Conservation (phyloP, 2,329 filamentous ascomycete genomes). For the Thelonectria rubi region DNA sequence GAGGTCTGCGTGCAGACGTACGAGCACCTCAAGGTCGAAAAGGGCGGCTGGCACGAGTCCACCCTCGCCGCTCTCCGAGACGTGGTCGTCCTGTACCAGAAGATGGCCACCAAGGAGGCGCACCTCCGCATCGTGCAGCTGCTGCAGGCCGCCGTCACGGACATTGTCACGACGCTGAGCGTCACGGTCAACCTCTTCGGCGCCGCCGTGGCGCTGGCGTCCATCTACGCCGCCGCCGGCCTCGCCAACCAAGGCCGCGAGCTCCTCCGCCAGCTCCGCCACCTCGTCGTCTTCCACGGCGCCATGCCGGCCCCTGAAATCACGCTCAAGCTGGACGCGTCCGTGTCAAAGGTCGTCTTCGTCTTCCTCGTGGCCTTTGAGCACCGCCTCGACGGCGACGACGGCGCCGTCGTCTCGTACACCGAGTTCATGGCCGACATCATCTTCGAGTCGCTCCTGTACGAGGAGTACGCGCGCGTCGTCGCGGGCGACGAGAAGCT, state of each 20-base stretch:
- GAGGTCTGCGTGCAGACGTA: conserved; percentile 52
- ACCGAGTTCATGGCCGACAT: conserved; percentile 50
- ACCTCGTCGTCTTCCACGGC: conserved; percentile 56
- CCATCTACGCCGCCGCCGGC: conserved; percentile 55
- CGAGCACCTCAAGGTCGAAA: conserved; percentile 52
- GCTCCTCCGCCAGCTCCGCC: conserved; percentile 59
- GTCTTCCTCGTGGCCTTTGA: conserved; percentile 58
- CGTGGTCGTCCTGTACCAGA: conserved; percentile 53
- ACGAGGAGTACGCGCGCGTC: conserved; percentile 39
- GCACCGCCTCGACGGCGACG: conserved; percentile 49
- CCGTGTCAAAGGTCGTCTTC: conserved; percentile 50
- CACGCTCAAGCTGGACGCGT: conserved; percentile 49
- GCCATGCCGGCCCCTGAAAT: conserved; percentile 49
- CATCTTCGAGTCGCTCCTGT: conserved; percentile 38
- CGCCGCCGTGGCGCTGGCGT: conserved; percentile 56
- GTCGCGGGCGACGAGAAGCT: conserved; percentile 33
- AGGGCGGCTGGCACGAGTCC: conserved; percentile 56
- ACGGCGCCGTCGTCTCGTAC: conserved; percentile 48
- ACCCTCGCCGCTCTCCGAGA: conserved; percentile 56
- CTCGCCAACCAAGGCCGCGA: conserved; percentile 51
- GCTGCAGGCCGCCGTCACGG: conserved; percentile 51
- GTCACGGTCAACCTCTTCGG: conserved; percentile 58
- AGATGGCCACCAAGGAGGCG: conserved; percentile 50
- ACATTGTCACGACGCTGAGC: conserved; percentile 49
- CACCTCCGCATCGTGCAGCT: conserved; percentile 49